These are phyloP conservation scores for Pseudopithomyces maydicus DNA, from an alignment of 2,329 filamentous ascomycete species.

Conservation along the genomic window DNA sequence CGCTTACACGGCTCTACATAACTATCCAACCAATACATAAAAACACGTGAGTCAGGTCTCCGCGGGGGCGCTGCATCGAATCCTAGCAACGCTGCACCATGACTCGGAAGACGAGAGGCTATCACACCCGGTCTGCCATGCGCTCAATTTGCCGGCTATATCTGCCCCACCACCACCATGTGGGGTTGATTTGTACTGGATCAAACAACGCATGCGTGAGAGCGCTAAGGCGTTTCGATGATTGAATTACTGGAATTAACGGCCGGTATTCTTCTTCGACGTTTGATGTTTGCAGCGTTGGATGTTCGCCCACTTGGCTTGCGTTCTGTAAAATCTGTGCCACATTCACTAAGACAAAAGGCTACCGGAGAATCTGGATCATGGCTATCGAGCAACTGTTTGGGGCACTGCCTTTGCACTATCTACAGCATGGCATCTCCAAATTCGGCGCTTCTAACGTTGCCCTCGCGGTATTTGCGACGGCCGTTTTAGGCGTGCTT, in stretches of 20 bases:
- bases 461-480: conserved; percentile 25
- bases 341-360: not conserved
- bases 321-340: not conserved
- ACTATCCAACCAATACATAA: not conserved
- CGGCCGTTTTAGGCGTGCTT: conserved; percentile 30
- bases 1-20: too few species aligned
- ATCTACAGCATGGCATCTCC: conserved; percentile 37
- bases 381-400: conserved; percentile 40
- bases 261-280: not conserved
- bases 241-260: not conserved
- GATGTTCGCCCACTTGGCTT: not conserved
- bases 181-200: conserved; percentile 25
- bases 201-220: not conserved
- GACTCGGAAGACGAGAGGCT: conserved; percentile 7
- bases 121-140: not conserved
- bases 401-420: conserved; percentile 33
- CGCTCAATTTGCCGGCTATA: conserved; percentile 26
- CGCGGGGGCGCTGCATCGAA: not conserved
- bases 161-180: conserved; percentile 36
- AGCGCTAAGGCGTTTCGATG: not conserved
- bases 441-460: conserved; percentile 33
- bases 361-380: too few species aligned
- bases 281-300: not conserved
- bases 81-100: not conserved
- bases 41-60: not conserved